Evolutionary conservation across 1,284 basidiomycete species (phyloP), one percentile per base, ranked within the genome.

Genomic region (Tylopilus orsonianus): DNA sequence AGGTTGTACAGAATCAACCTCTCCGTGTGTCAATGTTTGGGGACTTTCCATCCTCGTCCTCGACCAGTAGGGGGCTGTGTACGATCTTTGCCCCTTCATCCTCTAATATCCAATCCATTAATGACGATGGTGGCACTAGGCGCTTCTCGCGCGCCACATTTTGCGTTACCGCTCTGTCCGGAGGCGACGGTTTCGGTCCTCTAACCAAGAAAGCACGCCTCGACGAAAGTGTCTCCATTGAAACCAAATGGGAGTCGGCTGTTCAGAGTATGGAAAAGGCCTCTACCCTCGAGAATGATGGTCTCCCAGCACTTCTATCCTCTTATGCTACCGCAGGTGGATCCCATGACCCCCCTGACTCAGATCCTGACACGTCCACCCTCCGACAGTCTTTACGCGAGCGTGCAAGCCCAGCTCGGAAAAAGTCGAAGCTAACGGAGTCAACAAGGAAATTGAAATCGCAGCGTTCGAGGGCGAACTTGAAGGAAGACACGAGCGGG

Each of bases 151-250:
- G 54, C 4, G 14, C 53, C 38, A 66, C 64, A 36, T 64, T 54
- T 55, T 56, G 41, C 57, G 63, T 56, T 42, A 53, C 48, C 27
- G 61, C 66, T 13, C 54, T 57, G 18, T 50, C 58, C 16, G 43
- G 59, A 26, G 56, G 57, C 59, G 41, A 30, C 33, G 35, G 56
- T n/a, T 23, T 52, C 48, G 38, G 58, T 39, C 66, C 75, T 42
- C 69, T 74, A 4, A 49, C 57, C 27, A 80, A 79, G 57, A 75
- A 68, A 56, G 66, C 53, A 39, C 75, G 74, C 29, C 49, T 65
- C 12, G 71, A 62, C 8, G 54, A 61, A 18, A 20, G 16, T 0
- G 16, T 36, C n/a, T 49, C 50, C 12, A 13, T 64, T 20, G 52
- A 54, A 30, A 36, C 44, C 2, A 62, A 55, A 27, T 80, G 77